phyloP scores from a whole-genome alignment of 768 basidiomycete species.

The Auricularia auricula-judae region DNA sequence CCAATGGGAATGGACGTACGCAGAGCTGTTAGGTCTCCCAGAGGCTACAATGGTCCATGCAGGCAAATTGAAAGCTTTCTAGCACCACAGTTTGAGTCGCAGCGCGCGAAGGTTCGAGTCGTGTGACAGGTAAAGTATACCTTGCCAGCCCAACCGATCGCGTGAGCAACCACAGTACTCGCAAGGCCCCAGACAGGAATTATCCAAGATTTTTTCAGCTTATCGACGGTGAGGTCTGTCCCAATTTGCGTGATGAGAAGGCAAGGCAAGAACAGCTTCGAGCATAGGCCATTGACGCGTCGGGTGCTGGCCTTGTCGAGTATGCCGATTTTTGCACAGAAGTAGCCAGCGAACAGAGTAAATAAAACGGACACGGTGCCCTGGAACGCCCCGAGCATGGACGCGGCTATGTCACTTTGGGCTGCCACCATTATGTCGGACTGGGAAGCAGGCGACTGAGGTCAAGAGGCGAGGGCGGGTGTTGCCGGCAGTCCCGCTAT shows the following conservation, averaged over 20 bases:
- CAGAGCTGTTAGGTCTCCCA: not conserved
- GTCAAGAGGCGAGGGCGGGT: no score
- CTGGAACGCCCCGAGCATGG: not conserved
- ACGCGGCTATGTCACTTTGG: not conserved
- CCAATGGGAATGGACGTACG: not conserved
- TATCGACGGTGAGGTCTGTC: not conserved
- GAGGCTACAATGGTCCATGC: not conserved
- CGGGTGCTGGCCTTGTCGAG: not conserved
- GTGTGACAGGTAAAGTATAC: not conserved
- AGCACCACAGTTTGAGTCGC: not conserved
- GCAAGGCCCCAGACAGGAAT: not conserved
- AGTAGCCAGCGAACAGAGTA: not conserved
- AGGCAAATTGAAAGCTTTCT: not conserved
- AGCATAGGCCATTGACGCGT: not conserved
- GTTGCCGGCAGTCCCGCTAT: no score
- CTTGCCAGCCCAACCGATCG: not conserved
- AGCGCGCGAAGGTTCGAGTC: no score
- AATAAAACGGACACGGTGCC: not conserved
- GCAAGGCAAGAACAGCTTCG: not conserved
- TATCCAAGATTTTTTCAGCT: not conserved
- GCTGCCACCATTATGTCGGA: no score
- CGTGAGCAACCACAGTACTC: not conserved
- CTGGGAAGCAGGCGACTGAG: no score
- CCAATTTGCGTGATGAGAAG: not conserved
- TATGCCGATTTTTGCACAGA: not conserved